Evolutionary conservation across 1,139 yeast genomes (phyloP).

Genomic region (Sugiyamaella grinbergsii): DNA sequence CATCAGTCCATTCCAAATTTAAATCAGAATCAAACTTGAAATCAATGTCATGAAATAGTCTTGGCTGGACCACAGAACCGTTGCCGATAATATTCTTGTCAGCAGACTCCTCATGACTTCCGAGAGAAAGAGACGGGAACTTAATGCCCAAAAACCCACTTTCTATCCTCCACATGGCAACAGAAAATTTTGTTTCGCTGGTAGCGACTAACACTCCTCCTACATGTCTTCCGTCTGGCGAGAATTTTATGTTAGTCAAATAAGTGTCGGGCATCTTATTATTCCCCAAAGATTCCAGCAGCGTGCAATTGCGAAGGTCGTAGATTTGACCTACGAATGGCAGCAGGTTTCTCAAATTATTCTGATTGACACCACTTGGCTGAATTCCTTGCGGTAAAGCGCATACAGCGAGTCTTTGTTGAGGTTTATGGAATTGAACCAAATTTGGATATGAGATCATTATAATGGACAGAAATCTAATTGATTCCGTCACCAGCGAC

Average conservation of each 20-base stretch:
- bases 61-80: conserved; percentile 3
- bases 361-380: not conserved
- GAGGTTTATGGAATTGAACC: conserved; percentile 35
- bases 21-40: not conserved
- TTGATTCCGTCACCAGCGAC: conserved; percentile 34
- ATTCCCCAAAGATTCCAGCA: conserved; percentile 29
- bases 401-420: conserved; percentile 36
- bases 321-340: conserved; percentile 33
- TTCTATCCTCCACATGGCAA: conserved; percentile 25
- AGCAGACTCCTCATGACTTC: not conserved
- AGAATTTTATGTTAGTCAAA: conserved; percentile 28
- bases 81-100: not conserved
- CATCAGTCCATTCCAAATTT: conserved; percentile 9
- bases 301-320: conserved; percentile 34
- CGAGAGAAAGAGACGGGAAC: conserved; percentile 4
- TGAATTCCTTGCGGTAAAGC: conserved; percentile 21
- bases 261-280: conserved; percentile 12
- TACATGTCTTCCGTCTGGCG: conserved; percentile 34
- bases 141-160: conserved; percentile 13
- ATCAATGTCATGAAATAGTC: not conserved
- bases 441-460: conserved; percentile 30
- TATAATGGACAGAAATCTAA: conserved; percentile 31
- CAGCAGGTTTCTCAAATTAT: not conserved
- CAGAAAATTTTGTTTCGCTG: not conserved
- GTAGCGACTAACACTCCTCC: conserved; percentile 17